Base-by-base conservation (phyloP, 768 basidiomycete genomes). In the Mrakia hoshinonis region DNA sequence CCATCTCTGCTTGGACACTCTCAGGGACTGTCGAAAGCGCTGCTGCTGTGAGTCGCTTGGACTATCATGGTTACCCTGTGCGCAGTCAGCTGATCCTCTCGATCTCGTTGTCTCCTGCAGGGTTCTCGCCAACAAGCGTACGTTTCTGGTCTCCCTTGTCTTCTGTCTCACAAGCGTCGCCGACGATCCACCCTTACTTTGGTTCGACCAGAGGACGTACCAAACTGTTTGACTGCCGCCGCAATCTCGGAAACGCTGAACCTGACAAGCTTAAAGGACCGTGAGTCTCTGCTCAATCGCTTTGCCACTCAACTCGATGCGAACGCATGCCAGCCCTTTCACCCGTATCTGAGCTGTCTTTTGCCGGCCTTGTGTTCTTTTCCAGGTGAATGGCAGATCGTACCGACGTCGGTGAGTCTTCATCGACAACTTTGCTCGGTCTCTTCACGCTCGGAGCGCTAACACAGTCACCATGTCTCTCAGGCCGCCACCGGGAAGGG, bases 251-350 rank as follows among this genome's bases (percentile, higher is more conserved):
- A 61, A 31, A 62, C 51, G 26, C 67, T 68, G 11, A 51, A 31
- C 12, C 26, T 73, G 67, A 73, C 72, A n/a, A 49, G 63, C 24
- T 48, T 73, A 26, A 73, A 73, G 49, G 60, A 73, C 39, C 70
- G 70, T 69, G 47, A 61, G 68, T 67, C 65, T 43, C 49, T 43
- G 11, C 15, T 20, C 1, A 0, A 2, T 34, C n/a, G 22, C 2
- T 1, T 26, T 20, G 43, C 20, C 31, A 26, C 3, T 10, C 11
- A 24, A n/a, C 47, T 51, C 12, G 26, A 29, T 34, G 48, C 49
- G n/a, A n/a, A n/a, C n/a, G n/a, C n/a, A n/a, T n/a, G n/a, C n/a
- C n/a, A n/a, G n/a, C n/a, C n/a, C n/a, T 20, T 11, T 24, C 43
- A 43, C 43, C 43, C 31, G 43, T 20, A 11, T 22, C 43, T 66